Evolutionary conservation across 805 yeast genomes (phyloP), one percentile per base, ranked within the genome.

Genomic region (Kuraishia floccosa): DNA sequence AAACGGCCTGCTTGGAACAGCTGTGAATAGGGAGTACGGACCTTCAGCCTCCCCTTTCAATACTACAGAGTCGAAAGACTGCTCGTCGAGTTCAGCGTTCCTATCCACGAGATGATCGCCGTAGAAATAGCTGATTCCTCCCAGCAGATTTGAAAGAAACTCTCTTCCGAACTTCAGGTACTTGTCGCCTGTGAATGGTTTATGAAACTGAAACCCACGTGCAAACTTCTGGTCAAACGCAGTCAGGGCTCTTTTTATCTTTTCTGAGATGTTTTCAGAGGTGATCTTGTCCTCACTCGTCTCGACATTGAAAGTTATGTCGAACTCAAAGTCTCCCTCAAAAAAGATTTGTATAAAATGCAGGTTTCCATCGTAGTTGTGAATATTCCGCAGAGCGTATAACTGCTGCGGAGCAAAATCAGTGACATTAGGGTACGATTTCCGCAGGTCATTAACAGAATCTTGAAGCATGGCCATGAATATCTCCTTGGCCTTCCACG

Each of bases 1-100:
- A 47, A 83, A 84, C 1, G 94, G 84, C 31, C 98, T 66, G 30
- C 95, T 83, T 2, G 98, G 98, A 21, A 85, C 91, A 15, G 85
- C 64, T 0, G 91, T 70, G 44, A 86, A 83, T 30, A 91, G 56
- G 39, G 77, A 83, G 37, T 59, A 55, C 2, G 95, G 94, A 0
- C 87, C 91, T 45, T 83, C 94, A 10, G 61, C 54, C n/a, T 47
- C 36, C 0, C 87, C 85, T 24, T 48, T 38, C 2, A 62, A 52
- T 35, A 59, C 43, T 23, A 65, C 56, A 11, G 65, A 65, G 10
- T 69, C 75, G 47, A 76, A 79, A 5, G 75, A 74, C 8, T 79
- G 82, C 35, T 80, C 86, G 40, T 78, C 84, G 21, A 76, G 59
- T 4, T 63, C 60, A 1, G 84, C 72, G 4, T 65, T 63, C 41